A percentile compares a stretch with the other conserved stretches of the same genome.
phyloP scores from a whole-genome alignment of 768 basidiomycete species.

The Boletellus emodensis region DNA sequence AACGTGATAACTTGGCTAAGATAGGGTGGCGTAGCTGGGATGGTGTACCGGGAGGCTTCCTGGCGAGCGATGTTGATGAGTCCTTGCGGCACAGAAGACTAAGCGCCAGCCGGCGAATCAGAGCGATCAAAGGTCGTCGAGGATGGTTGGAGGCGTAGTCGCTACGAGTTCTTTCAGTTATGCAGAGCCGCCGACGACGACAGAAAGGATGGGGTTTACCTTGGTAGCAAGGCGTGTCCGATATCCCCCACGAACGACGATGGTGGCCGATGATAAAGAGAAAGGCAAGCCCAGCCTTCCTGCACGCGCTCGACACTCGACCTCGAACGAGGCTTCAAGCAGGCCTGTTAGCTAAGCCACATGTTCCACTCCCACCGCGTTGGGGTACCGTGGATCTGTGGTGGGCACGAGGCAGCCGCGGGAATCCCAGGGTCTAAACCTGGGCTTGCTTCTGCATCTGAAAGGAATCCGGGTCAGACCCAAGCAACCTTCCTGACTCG shows the following conservation, averaged over 20 bases:
- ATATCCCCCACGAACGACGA: neutral
- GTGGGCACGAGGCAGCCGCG: too few relatives aligned
- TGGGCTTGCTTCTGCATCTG: too few relatives aligned
- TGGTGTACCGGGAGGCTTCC: neutral
- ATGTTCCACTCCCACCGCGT: neutral
- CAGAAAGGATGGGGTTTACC: neutral
- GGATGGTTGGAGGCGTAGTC: neutral
- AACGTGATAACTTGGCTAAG: neutral
- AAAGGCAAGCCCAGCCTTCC: neutral
- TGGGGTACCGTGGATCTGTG: too few relatives aligned
- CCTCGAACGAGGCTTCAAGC: neutral
- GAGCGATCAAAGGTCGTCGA: too few relatives aligned
- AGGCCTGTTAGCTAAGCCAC: constrained; percentile 1
- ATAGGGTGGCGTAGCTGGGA: too few relatives aligned
- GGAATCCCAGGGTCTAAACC: too few relatives aligned
- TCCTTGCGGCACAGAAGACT: too few relatives aligned
- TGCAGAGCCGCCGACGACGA: neutral
- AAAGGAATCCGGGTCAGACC: too few relatives aligned
- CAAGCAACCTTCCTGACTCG: too few relatives aligned
- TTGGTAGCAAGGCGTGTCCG: neutral
- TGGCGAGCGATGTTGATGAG: neutral
- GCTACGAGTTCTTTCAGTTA: neutral
- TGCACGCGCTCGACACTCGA: neutral
- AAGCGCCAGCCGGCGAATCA: neutral
- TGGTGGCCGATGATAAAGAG: neutral